phyloP scores from a whole-genome alignment of 1,139 yeast genomes.

The Yamadazyma dendronema region DNA sequence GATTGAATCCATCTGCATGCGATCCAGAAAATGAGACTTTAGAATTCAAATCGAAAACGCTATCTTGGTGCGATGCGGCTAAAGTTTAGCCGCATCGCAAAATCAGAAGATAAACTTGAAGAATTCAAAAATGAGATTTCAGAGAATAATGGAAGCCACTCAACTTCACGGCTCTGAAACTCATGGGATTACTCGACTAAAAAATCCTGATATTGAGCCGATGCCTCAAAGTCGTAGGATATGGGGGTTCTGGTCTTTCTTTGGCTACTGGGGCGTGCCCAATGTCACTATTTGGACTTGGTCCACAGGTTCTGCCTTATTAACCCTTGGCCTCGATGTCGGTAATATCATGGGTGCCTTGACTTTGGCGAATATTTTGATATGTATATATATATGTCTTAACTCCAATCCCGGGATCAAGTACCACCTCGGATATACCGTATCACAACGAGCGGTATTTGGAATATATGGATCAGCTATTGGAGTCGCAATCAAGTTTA shows the following conservation, averaged over 20 bases:
- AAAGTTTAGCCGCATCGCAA: neutral
- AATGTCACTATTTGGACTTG: conserved; percentile 22
- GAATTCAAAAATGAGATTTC: neutral
- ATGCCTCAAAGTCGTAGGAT: conserved; percentile 18
- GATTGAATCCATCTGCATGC: no score
- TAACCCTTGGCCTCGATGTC: conserved; percentile 18
- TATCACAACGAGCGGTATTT: conserved; percentile 21
- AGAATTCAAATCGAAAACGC: no score
- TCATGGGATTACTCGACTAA: conserved; percentile 4
- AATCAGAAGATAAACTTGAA: no score
- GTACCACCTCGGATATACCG: conserved; percentile 22
- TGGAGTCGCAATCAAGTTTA: conserved; percentile 17
- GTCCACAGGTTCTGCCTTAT: conserved; percentile 20
- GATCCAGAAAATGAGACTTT: no score
- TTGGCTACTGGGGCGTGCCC: conserved; percentile 23
- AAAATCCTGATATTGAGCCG: conserved; percentile 20
- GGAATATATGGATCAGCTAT: conserved; percentile 19
- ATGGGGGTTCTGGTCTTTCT: conserved; percentile 22
- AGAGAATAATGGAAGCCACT: neutral
- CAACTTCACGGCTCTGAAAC: conserved; percentile 1
- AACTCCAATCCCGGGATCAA: conserved; percentile 22
- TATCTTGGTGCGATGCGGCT: no score
- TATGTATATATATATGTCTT: conserved; percentile 17
- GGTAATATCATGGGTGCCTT: conserved; percentile 22
- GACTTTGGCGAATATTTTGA: conserved; percentile 18